Evolutionary conservation across 177 flowering plant genomes (phyloP).

Genomic region (Telopea speciosissima): DNA sequence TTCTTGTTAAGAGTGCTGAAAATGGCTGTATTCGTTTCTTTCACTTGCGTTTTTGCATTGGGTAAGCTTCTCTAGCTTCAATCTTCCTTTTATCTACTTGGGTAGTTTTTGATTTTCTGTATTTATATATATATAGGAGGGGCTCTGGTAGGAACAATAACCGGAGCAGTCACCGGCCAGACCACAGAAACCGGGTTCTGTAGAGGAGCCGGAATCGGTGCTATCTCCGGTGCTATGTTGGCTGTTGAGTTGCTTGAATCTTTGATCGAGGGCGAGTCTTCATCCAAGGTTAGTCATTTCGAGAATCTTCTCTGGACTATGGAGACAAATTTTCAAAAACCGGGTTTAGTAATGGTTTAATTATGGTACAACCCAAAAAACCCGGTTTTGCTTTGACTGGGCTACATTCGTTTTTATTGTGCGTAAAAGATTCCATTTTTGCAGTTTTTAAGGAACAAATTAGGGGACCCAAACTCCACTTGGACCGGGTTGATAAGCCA

Average conservation of each 20-base stretch:
- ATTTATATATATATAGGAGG: conserved; percentile 45
- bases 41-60: conserved; percentile 35
- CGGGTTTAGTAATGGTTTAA: background rate
- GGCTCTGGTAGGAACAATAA: conserved; percentile 40
- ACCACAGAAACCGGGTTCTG: conserved; percentile 62
- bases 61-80: conserved; percentile 18
- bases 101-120: background rate
- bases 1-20: conserved; percentile 12
- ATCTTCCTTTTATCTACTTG: background rate
- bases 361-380: too few relatives aligned
- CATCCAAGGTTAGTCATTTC: conserved; percentile 45
- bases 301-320: too few relatives aligned
- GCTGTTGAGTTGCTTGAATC: conserved; percentile 56
- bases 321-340: too few relatives aligned
- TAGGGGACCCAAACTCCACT: too few relatives aligned
- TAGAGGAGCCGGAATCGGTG: conserved; percentile 63
- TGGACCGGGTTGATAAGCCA: too few relatives aligned
- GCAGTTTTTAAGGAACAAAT: too few relatives aligned
- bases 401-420: too few relatives aligned
- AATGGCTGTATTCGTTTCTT: conserved; percentile 16
- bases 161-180: conserved; percentile 68
- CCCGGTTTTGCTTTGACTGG: too few relatives aligned
- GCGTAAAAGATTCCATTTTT: too few relatives aligned
- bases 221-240: conserved; percentile 56
- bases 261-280: conserved; percentile 37